phyloP scores from a whole-genome alignment of 352 stramenopile genomes.

The Plasmopara halstedii region DNA sequence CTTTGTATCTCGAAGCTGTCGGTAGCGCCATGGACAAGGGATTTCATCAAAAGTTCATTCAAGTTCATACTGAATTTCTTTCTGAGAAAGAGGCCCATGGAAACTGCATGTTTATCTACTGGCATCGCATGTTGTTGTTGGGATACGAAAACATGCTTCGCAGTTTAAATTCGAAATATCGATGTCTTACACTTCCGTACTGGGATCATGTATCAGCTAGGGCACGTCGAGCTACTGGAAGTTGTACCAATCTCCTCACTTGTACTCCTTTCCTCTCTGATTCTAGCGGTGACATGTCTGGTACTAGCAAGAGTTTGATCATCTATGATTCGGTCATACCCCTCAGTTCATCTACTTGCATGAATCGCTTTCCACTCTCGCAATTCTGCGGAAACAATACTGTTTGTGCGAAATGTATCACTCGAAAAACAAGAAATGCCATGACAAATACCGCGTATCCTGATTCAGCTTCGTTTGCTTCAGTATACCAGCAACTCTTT shows the following conservation, averaged over 20 bases:
- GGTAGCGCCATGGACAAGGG: constrained; percentile 31
- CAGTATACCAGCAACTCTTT: constrained; percentile 43
- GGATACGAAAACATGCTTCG: constrained; percentile 74
- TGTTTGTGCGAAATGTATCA: constrained; percentile 29
- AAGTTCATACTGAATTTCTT: constrained; percentile 42
- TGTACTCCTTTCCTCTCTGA: constrained; percentile 32
- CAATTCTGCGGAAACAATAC: constrained; percentile 42
- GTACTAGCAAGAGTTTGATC: constrained; percentile 6
- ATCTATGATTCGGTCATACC: constrained; percentile 8
- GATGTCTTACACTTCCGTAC: constrained; percentile 54
- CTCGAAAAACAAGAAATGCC: constrained; percentile 7
- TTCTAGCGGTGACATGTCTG: constrained; percentile 21
- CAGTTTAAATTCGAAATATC: constrained; percentile 25
- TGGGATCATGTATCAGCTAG: constrained; percentile 43
- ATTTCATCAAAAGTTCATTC: constrained; percentile 43
- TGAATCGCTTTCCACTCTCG: constrained; percentile 20
- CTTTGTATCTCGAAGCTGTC: constrained; percentile 31
- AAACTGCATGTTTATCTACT: constrained; percentile 68
- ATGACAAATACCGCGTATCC: constrained; percentile 22
- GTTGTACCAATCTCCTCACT: constrained; percentile 24
- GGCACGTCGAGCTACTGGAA: constrained; percentile 8
- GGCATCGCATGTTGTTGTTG: constrained; percentile 54
- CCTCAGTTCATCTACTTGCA: constrained; percentile 22
- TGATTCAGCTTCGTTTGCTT: constrained; percentile 21
- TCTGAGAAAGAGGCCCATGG: constrained; percentile 43